phyloP scores from a whole-genome alignment of 2,329 filamentous ascomycete species.

The Phoma sp. region DNA sequence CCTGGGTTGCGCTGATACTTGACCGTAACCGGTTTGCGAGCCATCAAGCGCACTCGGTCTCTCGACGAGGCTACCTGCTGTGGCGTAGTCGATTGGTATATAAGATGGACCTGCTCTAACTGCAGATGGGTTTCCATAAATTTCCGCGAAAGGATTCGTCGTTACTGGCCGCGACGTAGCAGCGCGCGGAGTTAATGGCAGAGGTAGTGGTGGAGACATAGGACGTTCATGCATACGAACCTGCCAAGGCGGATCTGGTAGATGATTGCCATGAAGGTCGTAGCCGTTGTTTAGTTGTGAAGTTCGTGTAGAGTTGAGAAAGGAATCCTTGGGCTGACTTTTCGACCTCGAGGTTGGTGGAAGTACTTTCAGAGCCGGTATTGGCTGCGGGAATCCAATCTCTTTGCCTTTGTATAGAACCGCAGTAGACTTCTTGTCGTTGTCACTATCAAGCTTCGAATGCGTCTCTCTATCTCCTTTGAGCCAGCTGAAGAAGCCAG shows the following conservation, averaged over 20 bases:
- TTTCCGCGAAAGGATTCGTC: background rate
- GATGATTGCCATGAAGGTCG: background rate
- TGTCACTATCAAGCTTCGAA: background rate
- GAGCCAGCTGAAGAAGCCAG: background rate
- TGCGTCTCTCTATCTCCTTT: background rate
- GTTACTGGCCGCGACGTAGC: slow-evolving; percentile 1
- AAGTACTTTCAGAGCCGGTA: background rate
- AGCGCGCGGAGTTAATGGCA: background rate
- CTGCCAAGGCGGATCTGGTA: background rate
- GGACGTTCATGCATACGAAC: background rate
- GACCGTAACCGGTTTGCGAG: background rate
- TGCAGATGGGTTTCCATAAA: slow-evolving; percentile 4
- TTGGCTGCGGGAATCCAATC: slow-evolving; percentile 1
- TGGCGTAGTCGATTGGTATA: background rate
- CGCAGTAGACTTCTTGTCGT: background rate
- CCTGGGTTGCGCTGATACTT: background rate
- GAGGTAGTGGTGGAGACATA: background rate
- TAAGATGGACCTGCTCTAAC: background rate
- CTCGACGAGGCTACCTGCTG: background rate
- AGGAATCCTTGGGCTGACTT: too few species aligned
- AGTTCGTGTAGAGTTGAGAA: background rate
- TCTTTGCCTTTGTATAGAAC: slow-evolving; percentile 1
- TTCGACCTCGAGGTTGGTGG: background rate
- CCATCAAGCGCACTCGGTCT: slow-evolving; percentile 6
- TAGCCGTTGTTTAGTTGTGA: background rate